Evolutionary conservation across 2,329 filamentous ascomycete genomes (phyloP).

Genomic region (Aspergillus tanneri): DNA sequence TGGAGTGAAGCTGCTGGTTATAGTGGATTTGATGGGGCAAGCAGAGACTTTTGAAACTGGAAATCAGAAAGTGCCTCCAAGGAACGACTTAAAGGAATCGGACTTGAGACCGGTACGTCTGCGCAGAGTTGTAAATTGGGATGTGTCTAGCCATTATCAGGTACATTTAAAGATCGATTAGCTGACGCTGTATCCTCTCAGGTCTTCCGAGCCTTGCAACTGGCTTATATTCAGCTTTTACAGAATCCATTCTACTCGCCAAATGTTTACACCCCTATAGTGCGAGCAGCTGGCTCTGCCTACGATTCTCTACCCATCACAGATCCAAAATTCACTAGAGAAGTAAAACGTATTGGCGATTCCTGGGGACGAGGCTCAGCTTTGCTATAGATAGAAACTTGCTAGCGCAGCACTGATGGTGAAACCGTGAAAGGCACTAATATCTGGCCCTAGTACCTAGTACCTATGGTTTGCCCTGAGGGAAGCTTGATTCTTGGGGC

Average conservation of each 20-base stretch:
- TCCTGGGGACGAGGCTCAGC: constrained; percentile 72
- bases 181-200: constrained; percentile 29
- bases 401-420: background rate
- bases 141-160: no score
- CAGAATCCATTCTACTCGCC: constrained; percentile 95
- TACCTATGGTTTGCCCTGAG: no score
- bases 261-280: constrained; percentile 70
- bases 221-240: constrained; percentile 82
- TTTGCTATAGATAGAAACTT: background rate
- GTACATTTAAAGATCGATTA: no score
- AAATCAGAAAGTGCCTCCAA: constrained; percentile 38
- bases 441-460: background rate
- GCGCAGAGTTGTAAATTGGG: no score
- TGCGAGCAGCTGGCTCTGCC: constrained; percentile 43
- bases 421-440: background rate
- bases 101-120: constrained; percentile 80
- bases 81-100: constrained; percentile 73
- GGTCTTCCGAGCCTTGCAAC: constrained; percentile 88
- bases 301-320: constrained; percentile 66
- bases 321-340: constrained; percentile 74
- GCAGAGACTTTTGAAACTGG: constrained; percentile 40
- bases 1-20: constrained; percentile 82
- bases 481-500: no score
- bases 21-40: constrained; percentile 85
- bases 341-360: constrained; percentile 83